These are phyloP conservation scores for Plasmodium inui DNA, from an alignment of 169 alveolate species.

Conservation along the genomic window DNA sequence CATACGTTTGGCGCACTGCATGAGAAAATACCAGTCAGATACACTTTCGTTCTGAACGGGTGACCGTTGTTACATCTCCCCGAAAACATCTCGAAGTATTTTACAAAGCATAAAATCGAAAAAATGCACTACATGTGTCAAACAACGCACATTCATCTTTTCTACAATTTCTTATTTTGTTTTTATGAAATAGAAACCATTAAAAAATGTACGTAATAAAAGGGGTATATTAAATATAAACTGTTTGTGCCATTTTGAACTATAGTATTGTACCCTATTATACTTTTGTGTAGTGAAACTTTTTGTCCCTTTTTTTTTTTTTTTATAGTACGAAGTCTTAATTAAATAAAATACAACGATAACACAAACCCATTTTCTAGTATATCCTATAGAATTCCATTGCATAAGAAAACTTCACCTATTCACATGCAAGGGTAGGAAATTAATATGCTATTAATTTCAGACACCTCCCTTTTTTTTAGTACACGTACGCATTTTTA, in stretches of 20 bases:
- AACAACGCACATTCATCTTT: neutral
- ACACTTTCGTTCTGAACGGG: neutral
- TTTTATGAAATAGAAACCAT: neutral
- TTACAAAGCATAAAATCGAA: conserved; percentile 1
- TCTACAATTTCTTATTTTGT: conserved; percentile 9
- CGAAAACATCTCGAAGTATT: neutral
- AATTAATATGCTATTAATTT: conserved; percentile 27
- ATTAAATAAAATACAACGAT: conserved; percentile 1
- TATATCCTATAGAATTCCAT: neutral
- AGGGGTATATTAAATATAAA: neutral
- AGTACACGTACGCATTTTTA: conserved; percentile 16
- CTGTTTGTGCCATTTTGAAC: conserved; percentile 1
- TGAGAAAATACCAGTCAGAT: neutral
- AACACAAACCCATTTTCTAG: conserved; percentile 1
- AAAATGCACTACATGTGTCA: conserved; percentile 5
- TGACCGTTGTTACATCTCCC: neutral
- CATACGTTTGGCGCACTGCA: neutral
- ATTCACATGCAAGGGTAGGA: conserved; percentile 16
- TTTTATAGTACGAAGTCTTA: conserved; percentile 11
- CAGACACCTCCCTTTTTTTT: conserved; percentile 18
- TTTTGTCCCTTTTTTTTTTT: neutral
- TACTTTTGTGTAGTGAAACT: neutral
- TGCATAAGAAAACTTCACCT: neutral
- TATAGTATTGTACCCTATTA: neutral
- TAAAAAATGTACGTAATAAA: conserved; percentile 1